Conservation (phyloP, 345 rosid genomes). For the Capsella bursapastoris region DNA sequence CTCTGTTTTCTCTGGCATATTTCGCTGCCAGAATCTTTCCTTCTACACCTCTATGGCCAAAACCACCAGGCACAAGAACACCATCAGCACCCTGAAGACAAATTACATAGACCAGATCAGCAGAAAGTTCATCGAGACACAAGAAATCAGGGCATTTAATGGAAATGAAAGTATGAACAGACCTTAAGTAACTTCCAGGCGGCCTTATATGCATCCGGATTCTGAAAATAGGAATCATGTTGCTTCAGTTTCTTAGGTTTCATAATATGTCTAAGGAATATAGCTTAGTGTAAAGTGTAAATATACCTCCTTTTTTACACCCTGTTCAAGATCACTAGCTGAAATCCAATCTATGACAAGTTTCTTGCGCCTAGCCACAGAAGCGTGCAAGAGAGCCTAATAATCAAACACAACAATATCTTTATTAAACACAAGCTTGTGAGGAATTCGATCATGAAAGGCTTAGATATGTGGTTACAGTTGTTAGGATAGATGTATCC, state of each 20-base stretch:
- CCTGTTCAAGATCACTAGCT: constrained; percentile 84
- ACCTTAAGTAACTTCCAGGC: constrained; percentile 90
- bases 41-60: constrained; percentile 93
- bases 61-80: constrained; percentile 95
- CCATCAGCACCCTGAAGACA: constrained; percentile 86
- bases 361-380: constrained; percentile 73
- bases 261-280: background rate
- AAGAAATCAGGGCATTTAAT: background rate
- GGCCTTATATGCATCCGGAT: constrained; percentile 69
- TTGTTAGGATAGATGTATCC: background rate
- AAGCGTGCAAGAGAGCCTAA: constrained; percentile 98
- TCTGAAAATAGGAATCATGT: constrained; percentile 52
- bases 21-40: constrained; percentile 94
- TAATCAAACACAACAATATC: constrained; percentile 18
- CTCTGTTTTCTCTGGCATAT: constrained; percentile 82
- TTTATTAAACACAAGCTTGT: background rate
- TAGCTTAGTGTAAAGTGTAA: constrained; percentile 19
- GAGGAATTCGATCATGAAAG: background rate
- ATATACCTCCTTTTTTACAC: constrained; percentile 61
- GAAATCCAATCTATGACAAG: constrained; percentile 88
- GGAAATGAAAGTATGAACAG: constrained; percentile 27
- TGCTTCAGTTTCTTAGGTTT: constrained; percentile 37
- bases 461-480: background rate
- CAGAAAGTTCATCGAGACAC: background rate
- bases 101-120: background rate